Evolutionary conservation across 139 green algal species (phyloP).

Genomic region (Asterochloris erici): DNA sequence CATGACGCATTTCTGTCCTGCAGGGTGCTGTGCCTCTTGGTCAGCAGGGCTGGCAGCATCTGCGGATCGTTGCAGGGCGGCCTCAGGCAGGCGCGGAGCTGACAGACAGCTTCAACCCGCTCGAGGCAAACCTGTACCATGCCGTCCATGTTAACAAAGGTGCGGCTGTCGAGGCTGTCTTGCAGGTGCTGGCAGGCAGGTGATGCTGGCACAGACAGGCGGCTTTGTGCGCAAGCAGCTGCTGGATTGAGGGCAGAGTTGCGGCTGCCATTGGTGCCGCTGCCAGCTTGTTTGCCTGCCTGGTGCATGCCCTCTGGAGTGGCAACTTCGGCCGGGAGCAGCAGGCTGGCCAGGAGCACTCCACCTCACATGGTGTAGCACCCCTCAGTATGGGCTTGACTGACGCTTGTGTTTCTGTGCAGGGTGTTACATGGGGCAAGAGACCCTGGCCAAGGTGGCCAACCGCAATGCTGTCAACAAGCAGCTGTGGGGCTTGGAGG

Average conservation of each 20-base stretch:
- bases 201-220: no score
- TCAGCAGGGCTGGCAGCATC: conserved; percentile 61
- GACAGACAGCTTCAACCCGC: conserved; percentile 54
- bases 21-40: conserved; percentile 72
- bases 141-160: conserved; percentile 69
- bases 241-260: no score
- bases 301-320: neutral
- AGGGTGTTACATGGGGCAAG: conserved; percentile 62
- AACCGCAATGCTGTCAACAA: conserved; percentile 58
- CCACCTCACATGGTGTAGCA: conserved; percentile 46
- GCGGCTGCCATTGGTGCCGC: neutral
- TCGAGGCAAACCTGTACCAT: conserved; percentile 73
- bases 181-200: no score
- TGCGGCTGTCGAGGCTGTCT: no score
- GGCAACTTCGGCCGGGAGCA: conserved; percentile 31
- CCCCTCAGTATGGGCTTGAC: conserved; percentile 62
- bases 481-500: conserved; percentile 60
- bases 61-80: conserved; percentile 57
- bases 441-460: conserved; percentile 65
- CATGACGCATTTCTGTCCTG: neutral
- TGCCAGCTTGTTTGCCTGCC: conserved; percentile 15
- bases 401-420: conserved; percentile 66
- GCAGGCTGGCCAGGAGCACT: conserved; percentile 52
- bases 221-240: no score
- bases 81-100: conserved; percentile 61